Evolutionary conservation across 179 eudicot genomes (phyloP).

Genomic region (Carnegiea gigantea): DNA sequence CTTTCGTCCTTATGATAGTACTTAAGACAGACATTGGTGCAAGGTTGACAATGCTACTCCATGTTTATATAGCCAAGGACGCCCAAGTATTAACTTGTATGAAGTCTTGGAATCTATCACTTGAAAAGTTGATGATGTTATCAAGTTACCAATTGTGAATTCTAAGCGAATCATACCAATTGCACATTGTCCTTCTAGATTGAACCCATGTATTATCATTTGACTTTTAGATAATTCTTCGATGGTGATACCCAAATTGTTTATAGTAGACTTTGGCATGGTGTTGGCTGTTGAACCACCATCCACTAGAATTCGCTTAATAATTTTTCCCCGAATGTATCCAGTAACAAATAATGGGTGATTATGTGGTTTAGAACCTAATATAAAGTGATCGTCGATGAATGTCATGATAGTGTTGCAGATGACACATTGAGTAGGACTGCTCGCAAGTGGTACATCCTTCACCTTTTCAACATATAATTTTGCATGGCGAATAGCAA

Average conservation of each 20-base stretch:
- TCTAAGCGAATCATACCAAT: conserved; percentile 5
- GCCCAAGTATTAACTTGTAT: neutral
- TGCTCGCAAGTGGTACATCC: too few relatives aligned
- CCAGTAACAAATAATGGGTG: conserved; percentile 9
- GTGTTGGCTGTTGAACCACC: neutral
- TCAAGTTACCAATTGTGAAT: neutral
- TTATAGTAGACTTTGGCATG: neutral
- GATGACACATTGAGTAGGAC: neutral
- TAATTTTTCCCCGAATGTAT: neutral
- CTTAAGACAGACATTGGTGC: neutral
- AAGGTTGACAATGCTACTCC: neutral
- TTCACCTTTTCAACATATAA: neutral
- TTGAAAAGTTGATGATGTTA: too few relatives aligned
- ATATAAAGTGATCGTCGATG: neutral
- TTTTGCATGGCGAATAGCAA: neutral
- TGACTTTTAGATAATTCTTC: neutral
- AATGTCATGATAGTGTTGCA: neutral
- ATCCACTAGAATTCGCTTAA: neutral
- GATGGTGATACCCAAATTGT: neutral
- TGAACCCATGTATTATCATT: conserved; percentile 4
- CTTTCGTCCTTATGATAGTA: neutral
- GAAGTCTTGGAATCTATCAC: neutral
- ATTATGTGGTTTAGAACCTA: conserved; percentile 6
- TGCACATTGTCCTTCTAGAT: neutral
- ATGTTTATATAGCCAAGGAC: neutral